Evolutionary conservation across 139 green algal genomes (phyloP), one percentile per base, ranked within the genome.

Genomic region (Asterochloris sp.): DNA sequence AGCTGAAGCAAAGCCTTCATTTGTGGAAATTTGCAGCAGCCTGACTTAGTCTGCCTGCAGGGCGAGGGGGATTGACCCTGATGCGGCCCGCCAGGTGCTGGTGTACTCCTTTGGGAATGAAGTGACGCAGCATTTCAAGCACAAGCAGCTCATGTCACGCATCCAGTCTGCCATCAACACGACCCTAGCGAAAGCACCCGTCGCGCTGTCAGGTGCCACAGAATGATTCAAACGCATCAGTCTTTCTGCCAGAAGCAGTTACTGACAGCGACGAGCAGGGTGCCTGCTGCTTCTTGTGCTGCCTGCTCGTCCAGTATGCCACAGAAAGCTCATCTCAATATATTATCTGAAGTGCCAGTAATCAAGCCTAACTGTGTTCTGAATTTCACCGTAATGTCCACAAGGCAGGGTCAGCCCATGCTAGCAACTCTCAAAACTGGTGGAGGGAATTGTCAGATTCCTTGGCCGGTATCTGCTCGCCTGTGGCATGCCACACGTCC

Each of bases 41-140:
- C n/a, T n/a, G n/a, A n/a, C n/a, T n/a, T n/a, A n/a, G n/a, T n/a
- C 38, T 54, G 11, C 23, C 0, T 82, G 79, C 90, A 93, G 92
- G 79, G 90, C 95, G 0, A 88, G 95, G 27, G 96, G 96, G 79
- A 94, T 98, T 62, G 88, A 89, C 68, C 76, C 86, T 8, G 89
- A 89, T 11, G 85, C 86, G 10, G 96, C 96, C 9, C 89, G 96
- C 13, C 85, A 88, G 63, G 85, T 95, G 79, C 89, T 98, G 79
- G 96, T 98, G 75, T 94, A 91, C 78, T 96, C 90, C 11, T 98
- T 98, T 86, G 96, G 96, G 14, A 80, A 87, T 1, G 95, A 98
- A 86, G 93, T 98, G 62, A 88, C 94, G 64, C 89, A 92, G 89
- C 73, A 86, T 9, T 82, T 96, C 71, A 83, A 86, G 24, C 83